Base-by-base conservation (phyloP, 208 protist genomes). In the Crithidia sp. region DNA sequence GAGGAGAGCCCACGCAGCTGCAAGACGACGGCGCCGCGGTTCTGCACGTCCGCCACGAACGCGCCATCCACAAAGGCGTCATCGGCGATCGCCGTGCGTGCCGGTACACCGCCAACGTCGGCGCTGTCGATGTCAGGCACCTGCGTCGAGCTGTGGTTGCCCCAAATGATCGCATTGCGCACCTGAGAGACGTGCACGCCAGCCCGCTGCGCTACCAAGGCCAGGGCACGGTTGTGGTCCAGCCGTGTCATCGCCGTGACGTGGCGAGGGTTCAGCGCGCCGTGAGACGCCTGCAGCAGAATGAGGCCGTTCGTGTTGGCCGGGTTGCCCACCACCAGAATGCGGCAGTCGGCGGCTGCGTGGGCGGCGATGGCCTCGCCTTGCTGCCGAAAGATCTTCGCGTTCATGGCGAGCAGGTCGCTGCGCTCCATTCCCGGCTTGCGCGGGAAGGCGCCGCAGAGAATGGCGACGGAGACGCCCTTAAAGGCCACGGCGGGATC, bases 301-400 rank as follows among this genome's bases (percentile, higher is more conserved):
- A 99, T 95, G 16, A 98, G 79, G 0, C 93, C 92, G 80, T 99
- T 99, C 36, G 98, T 99, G 84, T 99, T 99, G 40, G 98, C 98
- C 14, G 98, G 98, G 74, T 99, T 99, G 61, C 98, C 97, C 0
- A 99, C 97, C 28, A 99, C 96, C 6, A 98, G 67, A 7, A 97
- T 88, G 47, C 79, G 85, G 68, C 97, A 95, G 64, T 90, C 72
- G 41, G 84, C 73, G 4, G 76, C 76, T 17, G 97, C 98, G 58
- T 97, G 89, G 36, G 93, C 83, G 54, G 90, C 89, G 12, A 99
- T 66, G 12, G 90, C 87, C 19, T 85, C 86, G 40, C 98, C 98
- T 76, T 98, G 96, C 64, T 76, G 90, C 36, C 83, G 85, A 87
- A 99, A 99, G 62, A 99, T 99, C n/a, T 86, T 82, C 4, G 87